A percentile compares a stretch with the other conserved stretches of the same genome.
These are phyloP conservation scores for Diplodia mutila DNA, from an alignment of 2,329 filamentous ascomycete genomes.

Conservation along the genomic window DNA sequence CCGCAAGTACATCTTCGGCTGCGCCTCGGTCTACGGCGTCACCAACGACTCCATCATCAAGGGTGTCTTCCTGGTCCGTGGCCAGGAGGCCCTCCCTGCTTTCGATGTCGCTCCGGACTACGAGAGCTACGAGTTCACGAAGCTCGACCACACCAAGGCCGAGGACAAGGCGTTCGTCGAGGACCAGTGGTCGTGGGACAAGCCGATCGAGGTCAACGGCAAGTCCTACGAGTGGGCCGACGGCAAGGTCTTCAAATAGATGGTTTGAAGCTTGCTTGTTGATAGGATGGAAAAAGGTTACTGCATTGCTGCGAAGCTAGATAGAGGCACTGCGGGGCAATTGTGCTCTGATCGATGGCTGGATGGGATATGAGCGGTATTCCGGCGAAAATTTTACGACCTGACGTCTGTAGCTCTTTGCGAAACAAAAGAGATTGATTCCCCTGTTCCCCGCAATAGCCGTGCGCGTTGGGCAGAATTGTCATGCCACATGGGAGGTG, in stretches of 20 bases:
- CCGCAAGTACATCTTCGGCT: constrained; percentile 97
- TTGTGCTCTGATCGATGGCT: constrained; percentile 20
- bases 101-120: constrained; percentile 97
- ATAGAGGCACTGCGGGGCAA: constrained; percentile 12
- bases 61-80: constrained; percentile 94
- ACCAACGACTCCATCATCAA: constrained; percentile 88
- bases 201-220: constrained; percentile 75
- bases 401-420: constrained; percentile 25
- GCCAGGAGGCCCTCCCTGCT: constrained; percentile 80
- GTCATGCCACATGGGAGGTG: constrained; percentile 9
- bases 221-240: constrained; percentile 88
- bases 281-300: not conserved
- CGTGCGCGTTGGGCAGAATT: not conserved
- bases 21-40: constrained; percentile 83
- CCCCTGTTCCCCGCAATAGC: constrained; percentile 9
- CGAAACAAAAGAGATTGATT: constrained; percentile 21
- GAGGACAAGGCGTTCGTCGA: constrained; percentile 87
- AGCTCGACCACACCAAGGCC: constrained; percentile 86
- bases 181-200: constrained; percentile 90
- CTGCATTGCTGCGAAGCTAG: constrained; percentile 23
- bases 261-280: not conserved
- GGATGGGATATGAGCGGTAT: constrained; percentile 22
- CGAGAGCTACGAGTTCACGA: constrained; percentile 95
- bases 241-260: constrained; percentile 99
- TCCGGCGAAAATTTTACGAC: constrained; percentile 23